Base-by-base conservation (phyloP, 164 flowering plant species). In the Vitis rotundifolia region DNA sequence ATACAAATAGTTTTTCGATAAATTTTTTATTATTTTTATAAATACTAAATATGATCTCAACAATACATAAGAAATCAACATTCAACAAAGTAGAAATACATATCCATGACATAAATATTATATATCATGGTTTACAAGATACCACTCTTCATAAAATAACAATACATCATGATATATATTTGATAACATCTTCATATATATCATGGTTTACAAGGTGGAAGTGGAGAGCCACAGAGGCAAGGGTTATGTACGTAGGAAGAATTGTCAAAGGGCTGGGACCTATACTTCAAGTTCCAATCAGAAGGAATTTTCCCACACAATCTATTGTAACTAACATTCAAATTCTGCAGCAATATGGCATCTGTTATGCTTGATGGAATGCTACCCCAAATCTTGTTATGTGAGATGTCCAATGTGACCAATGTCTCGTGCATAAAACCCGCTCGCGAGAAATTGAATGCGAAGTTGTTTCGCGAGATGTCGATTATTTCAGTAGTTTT, bases 311-410 rank as follows among this genome's bases (percentile, higher is more conserved):
- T 59, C n/a, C 71, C 71, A 49, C 71, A 68, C 57, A 59, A 49
- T 60, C 64, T 68, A 50, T 68, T 68, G 50, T 68, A 68, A 60
- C 47, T 59, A n/a, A n/a, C 55, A 50, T 68, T 68, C 44, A 68
- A 16, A 16, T 29, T 6, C 64, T 68, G 71, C 57, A 68, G 19
- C 29, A 58, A 52, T 3, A 59, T 50, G 50, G 71, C 71, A 2
- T 68, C 71, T 5, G 22, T 49, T 3, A 68, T 68, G 14, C 48
- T 53, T n/a, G 37, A 2, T n/a, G 71, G 64, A 14, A 68, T 68
- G 2, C 2, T 49, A 48, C 71, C 71, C 26, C 59, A 59, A 11
- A 68, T 68, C 16, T 49, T 68, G 57, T 68, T 68, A 49, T 68
- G 71, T 1, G 71, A 68, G 47, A 68, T 68, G n/a, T 68, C 71